Evolutionary conservation across 495 filamentous ascomycete genomes (phyloP), one percentile per base, ranked within the genome.

Genomic region (Aspergillus leporis): DNA sequence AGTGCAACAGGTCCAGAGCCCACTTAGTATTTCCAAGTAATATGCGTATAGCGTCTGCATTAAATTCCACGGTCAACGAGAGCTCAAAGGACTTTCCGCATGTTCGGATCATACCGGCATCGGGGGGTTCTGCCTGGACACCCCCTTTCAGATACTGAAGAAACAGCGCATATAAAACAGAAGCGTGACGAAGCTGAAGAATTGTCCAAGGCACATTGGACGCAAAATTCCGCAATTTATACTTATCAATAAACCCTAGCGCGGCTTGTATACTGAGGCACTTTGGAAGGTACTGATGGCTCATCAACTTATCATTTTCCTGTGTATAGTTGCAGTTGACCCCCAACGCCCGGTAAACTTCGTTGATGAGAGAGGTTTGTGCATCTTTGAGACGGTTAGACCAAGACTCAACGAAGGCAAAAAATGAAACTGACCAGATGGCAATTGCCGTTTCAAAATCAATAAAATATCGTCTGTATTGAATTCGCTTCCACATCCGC

Each of bases 391-490:
- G 45, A 47, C 23, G 49, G 28, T 58, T 48, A 45, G 34, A 56
- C 5, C 12, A 31, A 38, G 12, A 2, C 9, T n/a, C 18, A 1
- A 51, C 12, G 4, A 4, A 32, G 28, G 41, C 2, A 5, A 50
- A 18, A 16, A 46, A 21, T 34, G 9, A 57, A 75, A 81, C 59
- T 81, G 73, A 66, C 84, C 74, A 51, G 73, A 61, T n/a, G 80
- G 77, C 13, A 83, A 61, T 56, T 80, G 78, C 48, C 67, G 66
- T 54, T 70, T 77, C 22, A 86, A 81, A 13, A 87, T 78, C 30
- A 90, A 85, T 28, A 95, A 70, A 19, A 93, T 75, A 66, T 96
- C 92, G 67, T 96, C 92, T 53, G 80, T 88, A 52, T 82, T 87
- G 52, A 75, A 72, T 57, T 83, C 83, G 31, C 72, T 77, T 47